A percentile compares a stretch with the other conserved stretches of the same genome.
phyloP scores from a whole-genome alignment of 768 basidiomycete genomes.

The Mycena indigotica region DNA sequence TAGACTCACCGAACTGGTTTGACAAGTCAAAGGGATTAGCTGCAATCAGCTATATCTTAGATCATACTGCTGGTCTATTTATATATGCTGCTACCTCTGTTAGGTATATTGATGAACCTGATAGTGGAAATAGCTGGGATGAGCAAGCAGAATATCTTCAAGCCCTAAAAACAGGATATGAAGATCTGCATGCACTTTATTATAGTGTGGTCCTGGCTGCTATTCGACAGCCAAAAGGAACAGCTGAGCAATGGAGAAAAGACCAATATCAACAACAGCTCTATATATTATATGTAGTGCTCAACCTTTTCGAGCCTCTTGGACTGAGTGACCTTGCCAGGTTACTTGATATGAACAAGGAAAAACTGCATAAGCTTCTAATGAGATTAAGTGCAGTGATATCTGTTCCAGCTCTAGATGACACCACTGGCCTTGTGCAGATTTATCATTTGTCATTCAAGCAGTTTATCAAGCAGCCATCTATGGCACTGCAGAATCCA shows the following conservation, averaged over 20 bases:
- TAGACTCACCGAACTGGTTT: neutral
- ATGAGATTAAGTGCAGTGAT: conserved; percentile 1
- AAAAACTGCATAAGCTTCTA: neutral
- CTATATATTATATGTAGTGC: neutral
- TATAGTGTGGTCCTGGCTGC: neutral
- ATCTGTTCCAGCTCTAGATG: neutral
- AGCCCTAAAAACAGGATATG: neutral
- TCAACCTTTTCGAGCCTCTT: conserved; percentile 6
- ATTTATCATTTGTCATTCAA: neutral
- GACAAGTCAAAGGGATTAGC: neutral
- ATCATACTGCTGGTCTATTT: conserved; percentile 2
- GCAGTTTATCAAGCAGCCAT: neutral
- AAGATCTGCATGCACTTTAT: conserved; percentile 1
- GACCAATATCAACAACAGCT: neutral
- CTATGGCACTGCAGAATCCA: neutral
- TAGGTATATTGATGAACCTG: neutral
- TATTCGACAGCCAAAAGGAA: neutral
- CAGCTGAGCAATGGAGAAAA: neutral
- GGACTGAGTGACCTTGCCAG: neutral
- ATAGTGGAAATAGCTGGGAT: neutral
- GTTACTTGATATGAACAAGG: neutral
- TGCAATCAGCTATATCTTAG: neutral
- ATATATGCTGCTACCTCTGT: conserved; percentile 7
- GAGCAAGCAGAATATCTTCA: neutral
- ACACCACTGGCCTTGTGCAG: neutral